Percentiles rank a stretch among this genome's conserved stretches.
Conservation (phyloP, 2,329 filamentous ascomycete genomes). For the Calonectria hawksworthii region DNA sequence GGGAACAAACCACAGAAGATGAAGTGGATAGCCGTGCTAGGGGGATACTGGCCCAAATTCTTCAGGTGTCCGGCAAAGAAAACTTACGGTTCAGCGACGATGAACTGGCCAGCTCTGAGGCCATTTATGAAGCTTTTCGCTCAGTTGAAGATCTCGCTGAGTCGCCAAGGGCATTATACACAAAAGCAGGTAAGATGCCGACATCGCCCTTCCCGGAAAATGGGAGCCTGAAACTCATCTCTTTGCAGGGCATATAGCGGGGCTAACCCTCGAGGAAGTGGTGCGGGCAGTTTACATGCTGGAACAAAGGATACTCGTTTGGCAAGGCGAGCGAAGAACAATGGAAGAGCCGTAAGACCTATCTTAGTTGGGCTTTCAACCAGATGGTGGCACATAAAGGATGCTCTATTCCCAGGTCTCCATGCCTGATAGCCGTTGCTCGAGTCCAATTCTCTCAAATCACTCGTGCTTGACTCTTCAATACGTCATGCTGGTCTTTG, state of each 20-base stretch:
- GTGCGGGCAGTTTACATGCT: constrained; percentile 56
- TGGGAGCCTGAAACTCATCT: constrained; percentile 25
- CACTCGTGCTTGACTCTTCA: not conserved
- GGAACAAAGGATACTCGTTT: constrained; percentile 52
- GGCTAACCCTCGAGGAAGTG: constrained; percentile 51
- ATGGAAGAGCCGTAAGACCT: not conserved
- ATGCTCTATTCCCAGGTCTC: not conserved
- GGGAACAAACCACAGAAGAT: constrained; percentile 42
- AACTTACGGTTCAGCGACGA: constrained; percentile 17
- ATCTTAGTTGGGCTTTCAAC: not conserved
- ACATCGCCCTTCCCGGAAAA: not conserved
- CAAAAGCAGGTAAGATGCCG: constrained; percentile 47
- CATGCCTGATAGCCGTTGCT: not conserved
- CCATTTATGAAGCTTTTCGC: constrained; percentile 50
- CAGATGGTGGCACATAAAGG: not conserved
- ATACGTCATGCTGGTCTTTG: not conserved
- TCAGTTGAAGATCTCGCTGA: constrained; percentile 49
- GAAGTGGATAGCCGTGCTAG: constrained; percentile 42
- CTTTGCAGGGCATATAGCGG: constrained; percentile 47
- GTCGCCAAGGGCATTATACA: constrained; percentile 50
- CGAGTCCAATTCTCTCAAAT: not conserved
- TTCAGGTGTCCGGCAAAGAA: constrained; percentile 28
- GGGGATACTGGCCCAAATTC: constrained; percentile 38
- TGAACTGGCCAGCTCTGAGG: not conserved
- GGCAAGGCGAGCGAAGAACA: constrained; percentile 45